Base-by-base conservation (phyloP, 1,284 basidiomycete genomes). In the Heterobasidion occidentale region DNA sequence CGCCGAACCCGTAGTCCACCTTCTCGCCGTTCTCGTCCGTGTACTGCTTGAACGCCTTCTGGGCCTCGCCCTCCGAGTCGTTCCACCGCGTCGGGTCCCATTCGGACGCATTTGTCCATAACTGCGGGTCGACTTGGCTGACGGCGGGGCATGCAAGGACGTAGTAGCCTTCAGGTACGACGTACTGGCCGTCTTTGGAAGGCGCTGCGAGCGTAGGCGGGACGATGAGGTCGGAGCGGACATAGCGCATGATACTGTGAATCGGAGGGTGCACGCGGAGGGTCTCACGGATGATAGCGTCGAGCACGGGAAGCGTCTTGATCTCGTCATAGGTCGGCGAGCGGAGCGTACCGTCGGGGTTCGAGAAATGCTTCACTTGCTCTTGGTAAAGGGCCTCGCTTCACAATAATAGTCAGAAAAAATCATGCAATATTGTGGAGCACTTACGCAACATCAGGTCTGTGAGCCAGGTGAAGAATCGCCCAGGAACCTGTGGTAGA, bases 1-100 rank as follows among this genome's bases (percentile, higher is more conserved):
- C 83, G 55, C 96, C 97, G 70, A 94, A 99, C 0, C 96, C 97
- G 65, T 90, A 99, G 72, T 99, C 96, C 58, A 97, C 79, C 76
- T 93, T 94, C 70, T 96, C 92, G 54, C 88, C 90, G 36, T 73
- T 73, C 62, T 83, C 84, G 63, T 91, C 90, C 53, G 77, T 71
- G 68, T 94, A 92, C 61, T 78, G 74, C 65, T 84, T 84, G 64
- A 85, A 82, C 33, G 92, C 91, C 63, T 86, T 78, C 20, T 83
- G 83, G 9, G 90, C 92, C 54, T 88, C 79, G 64, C 90, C 86
- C 55, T 85, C 80, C 54, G 82, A 78, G 62, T 94, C 92, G 52
- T 80, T 79, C 96, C 96, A 99, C 59, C 96, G 79, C 27, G 75
- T 68, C 0, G 94, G 94, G 56, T 92, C 82, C 86, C 94, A 99